Evolutionary conservation across 306 rosid species (phyloP).

Genomic region (Biancaea sappan): DNA sequence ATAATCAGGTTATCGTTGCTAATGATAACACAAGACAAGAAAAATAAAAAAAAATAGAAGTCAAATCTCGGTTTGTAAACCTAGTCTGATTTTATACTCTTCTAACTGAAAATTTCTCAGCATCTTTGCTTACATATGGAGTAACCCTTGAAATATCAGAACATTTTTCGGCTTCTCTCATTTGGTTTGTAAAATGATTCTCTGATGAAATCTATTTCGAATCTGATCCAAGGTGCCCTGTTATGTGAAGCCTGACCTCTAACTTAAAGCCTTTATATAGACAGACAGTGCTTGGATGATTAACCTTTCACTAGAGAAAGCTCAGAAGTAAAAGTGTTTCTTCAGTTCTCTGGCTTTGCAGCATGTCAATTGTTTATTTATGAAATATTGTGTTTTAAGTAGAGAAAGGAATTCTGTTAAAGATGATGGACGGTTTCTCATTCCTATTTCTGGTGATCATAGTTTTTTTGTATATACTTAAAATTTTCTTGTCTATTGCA

Average conservation of each 20-base stretch:
- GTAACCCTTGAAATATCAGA: background rate
- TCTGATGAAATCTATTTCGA: background rate
- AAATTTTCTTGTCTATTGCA: background rate
- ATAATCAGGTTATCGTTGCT: background rate
- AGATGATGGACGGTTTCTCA: background rate
- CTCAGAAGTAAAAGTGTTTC: slow-evolving; percentile 9
- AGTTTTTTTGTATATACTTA: background rate
- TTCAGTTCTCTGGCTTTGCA: slow-evolving; percentile 1
- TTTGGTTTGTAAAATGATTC: background rate
- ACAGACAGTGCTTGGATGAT: background rate
- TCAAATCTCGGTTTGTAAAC: background rate
- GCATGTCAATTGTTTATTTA: slow-evolving; percentile 21
- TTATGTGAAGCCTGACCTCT: background rate
- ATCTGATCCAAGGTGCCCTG: background rate
- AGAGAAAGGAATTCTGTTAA: slow-evolving; percentile 7
- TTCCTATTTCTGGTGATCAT: background rate
- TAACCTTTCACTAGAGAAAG: background rate
- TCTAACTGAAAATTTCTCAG: background rate
- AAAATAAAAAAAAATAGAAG: background rate
- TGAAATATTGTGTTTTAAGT: background rate
- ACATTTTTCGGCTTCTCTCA: background rate
- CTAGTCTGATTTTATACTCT: background rate
- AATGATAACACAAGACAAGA: background rate
- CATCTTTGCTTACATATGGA: background rate
- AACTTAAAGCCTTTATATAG: background rate